Base-by-base conservation (phyloP, 1,284 basidiomycete genomes). In the Tylopilus sp. region DNA sequence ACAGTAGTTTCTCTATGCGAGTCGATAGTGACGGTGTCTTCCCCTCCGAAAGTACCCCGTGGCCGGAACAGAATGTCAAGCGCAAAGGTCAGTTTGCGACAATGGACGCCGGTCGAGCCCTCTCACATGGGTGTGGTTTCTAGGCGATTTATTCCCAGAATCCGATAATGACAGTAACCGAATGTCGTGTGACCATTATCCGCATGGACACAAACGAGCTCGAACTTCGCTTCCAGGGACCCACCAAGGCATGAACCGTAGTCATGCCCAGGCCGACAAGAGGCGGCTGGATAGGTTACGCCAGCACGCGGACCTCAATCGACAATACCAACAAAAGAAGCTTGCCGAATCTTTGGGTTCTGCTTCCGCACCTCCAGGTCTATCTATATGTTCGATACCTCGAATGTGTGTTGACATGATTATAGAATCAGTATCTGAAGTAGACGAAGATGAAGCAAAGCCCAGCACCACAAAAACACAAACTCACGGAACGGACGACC, bases 211-310 rank as follows among this genome's bases (percentile, higher is more conserved):
- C 12, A 82, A 81, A 59, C 73, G 81, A 25, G 69, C 72, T 35
- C 72, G 79, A 44, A 77, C 71, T 2, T 60, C 69, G 3, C 74
- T 79, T 28, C 78, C 78, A 6, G 58, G 57, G 16, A 58, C 62
- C 6, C 71, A 67, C 49, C 73, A 71, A 16, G 69, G 68, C n/a
- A 49, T 74, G 4, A 67, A 68, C 31, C 60, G 66, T 13, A 74
- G 65, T 44, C 69, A 67, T 46, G 54, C 59, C 4, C 69, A 70
- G 46, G 65, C 71, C 33, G 68, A 72, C 47, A 70, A 68, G 76
- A 77, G 53, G 65, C 70, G 41, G 61, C 69, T 28, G 66, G 63
- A 48, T 60, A 73, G 54, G 68, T 72, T 51, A 54, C 67, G 47
- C 68, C 39, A 18, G 70, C 50, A 55, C 67, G 29, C 59, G 10